phyloP scores from a whole-genome alignment of 1,139 yeast species.

The Magnusiomyces magnusii region DNA sequence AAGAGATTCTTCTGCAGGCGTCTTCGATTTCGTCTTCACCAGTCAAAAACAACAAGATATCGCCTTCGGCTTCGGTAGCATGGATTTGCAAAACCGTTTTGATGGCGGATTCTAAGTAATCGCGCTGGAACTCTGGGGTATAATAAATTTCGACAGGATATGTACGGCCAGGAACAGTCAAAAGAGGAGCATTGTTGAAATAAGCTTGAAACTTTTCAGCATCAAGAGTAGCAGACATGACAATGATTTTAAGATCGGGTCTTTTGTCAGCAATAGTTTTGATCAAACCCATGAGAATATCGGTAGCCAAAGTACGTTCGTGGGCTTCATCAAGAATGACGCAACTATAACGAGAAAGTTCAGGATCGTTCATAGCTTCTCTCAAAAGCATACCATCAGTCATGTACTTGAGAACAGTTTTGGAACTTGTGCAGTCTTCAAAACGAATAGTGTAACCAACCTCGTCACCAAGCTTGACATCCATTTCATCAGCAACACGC shows the following conservation, averaged over 20 bases:
- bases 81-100: slow-evolving; percentile 94
- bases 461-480: slow-evolving; percentile 80
- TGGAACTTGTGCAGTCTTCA: slow-evolving; percentile 75
- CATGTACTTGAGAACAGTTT: slow-evolving; percentile 88
- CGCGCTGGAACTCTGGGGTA: slow-evolving; percentile 94
- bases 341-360: slow-evolving; percentile 71
- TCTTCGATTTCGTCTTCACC: slow-evolving; percentile 99
- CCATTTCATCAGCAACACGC: slow-evolving; percentile 96
- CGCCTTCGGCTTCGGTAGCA: slow-evolving; percentile 94
- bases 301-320: slow-evolving; percentile 95
- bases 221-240: slow-evolving; percentile 97
- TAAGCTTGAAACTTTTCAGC: slow-evolving; percentile 92
- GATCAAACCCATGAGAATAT: slow-evolving; percentile 89
- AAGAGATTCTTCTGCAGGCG: slow-evolving; percentile 78
- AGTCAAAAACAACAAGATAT: slow-evolving; percentile 76
- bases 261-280: slow-evolving; percentile 75
- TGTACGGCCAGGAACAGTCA: slow-evolving; percentile 98
- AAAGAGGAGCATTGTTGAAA: slow-evolving; percentile 83
- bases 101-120: slow-evolving; percentile 89
- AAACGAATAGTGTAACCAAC: slow-evolving; percentile 93
- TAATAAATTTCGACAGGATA: slow-evolving; percentile 95
- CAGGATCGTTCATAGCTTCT: slow-evolving; percentile 97
- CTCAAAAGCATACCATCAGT: slow-evolving; percentile 98
- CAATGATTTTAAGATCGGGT: slow-evolving; percentile 81
- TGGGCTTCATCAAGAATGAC: slow-evolving; percentile 97